phyloP scores from a whole-genome alignment of 108 stramenopile species.

The Cyclotella kingstonii region DNA sequence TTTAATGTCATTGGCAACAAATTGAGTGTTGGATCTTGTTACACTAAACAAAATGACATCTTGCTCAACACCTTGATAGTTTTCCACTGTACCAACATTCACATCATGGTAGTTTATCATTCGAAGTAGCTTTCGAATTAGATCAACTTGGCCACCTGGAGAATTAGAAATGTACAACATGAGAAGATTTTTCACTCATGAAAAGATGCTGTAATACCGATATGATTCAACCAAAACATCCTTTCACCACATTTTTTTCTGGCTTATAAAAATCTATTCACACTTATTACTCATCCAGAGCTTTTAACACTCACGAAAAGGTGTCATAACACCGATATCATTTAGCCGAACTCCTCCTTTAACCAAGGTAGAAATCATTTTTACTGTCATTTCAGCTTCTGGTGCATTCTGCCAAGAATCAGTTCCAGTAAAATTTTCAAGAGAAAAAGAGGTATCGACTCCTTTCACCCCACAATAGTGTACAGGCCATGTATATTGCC shows the following conservation, averaged over 20 bases:
- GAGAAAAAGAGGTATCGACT: conserved; percentile 44
- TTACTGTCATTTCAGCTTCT: conserved; percentile 50
- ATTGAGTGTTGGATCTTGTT: conserved; percentile 50
- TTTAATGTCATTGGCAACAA: conserved; percentile 53
- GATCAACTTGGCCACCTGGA: conserved; percentile 54
- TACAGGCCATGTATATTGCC: conserved; percentile 61
- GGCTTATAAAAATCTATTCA: no score
- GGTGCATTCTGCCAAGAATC: conserved; percentile 64
- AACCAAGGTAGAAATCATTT: conserved; percentile 46
- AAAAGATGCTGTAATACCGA: background rate
- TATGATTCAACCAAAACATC: background rate
- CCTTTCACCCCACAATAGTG: conserved; percentile 63
- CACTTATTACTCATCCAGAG: no score
- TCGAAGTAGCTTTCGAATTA: conserved; percentile 57
- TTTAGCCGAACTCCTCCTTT: conserved; percentile 34
- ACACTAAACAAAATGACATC: conserved; percentile 65
- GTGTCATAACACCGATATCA: conserved; percentile 67
- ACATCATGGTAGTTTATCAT: conserved; percentile 42
- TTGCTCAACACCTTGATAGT: conserved; percentile 77
- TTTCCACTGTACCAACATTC: conserved; percentile 70
- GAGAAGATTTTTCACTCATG: background rate
- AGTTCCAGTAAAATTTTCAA: conserved; percentile 52
- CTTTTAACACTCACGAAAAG: conserved; percentile 56
- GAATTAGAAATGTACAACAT: background rate
- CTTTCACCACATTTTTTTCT: background rate